These are phyloP conservation scores for Aspergillus baeticus DNA, from an alignment of 495 filamentous ascomycete genomes.

Conservation along the genomic window DNA sequence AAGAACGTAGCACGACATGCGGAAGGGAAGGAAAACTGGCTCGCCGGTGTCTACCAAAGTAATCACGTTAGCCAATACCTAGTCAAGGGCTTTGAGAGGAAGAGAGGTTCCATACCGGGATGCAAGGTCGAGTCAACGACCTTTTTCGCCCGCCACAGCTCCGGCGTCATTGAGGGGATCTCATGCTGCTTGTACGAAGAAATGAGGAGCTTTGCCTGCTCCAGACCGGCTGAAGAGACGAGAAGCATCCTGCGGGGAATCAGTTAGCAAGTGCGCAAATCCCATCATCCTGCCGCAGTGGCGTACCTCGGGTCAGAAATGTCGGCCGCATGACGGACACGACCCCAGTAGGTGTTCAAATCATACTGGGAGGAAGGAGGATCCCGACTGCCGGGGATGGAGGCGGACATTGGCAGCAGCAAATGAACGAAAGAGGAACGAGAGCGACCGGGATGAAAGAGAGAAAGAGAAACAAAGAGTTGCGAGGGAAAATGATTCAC, in stretches of 20 bases:
- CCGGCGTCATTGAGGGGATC: slow-evolving; percentile 75
- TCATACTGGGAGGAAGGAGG: slow-evolving; percentile 90
- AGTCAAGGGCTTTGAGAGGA: background rate
- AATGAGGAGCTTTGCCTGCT: slow-evolving; percentile 76
- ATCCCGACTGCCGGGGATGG: slow-evolving; percentile 81
- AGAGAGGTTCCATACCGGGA: slow-evolving; percentile 52
- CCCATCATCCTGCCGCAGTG: background rate
- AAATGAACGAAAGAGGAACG: slow-evolving; percentile 9
- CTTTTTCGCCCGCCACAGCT: slow-evolving; percentile 95
- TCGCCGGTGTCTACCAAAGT: slow-evolving; percentile 72
- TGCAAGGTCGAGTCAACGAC: slow-evolving; percentile 94
- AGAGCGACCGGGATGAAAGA: background rate
- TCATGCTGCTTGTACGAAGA: slow-evolving; percentile 79
- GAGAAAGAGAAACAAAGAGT: slow-evolving; percentile 7
- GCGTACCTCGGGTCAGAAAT: slow-evolving; percentile 92
- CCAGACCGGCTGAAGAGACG: slow-evolving; percentile 70
- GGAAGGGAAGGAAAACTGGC: slow-evolving; percentile 89
- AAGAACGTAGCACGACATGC: slow-evolving; percentile 94
- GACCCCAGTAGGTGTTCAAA: slow-evolving; percentile 89
- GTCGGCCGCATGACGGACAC: slow-evolving; percentile 84
- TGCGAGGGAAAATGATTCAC: slow-evolving; percentile 22
- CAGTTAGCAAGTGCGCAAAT: slow-evolving; percentile 7
- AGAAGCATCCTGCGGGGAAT: slow-evolving; percentile 69
- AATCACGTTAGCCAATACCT: background rate
- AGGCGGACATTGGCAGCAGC: slow-evolving; percentile 70